Evolutionary conservation across 228 moss, liverwort and hornwort species (phyloP), one percentile per base, ranked within the genome.

Genomic region (Sphagnum magellanicum): DNA sequence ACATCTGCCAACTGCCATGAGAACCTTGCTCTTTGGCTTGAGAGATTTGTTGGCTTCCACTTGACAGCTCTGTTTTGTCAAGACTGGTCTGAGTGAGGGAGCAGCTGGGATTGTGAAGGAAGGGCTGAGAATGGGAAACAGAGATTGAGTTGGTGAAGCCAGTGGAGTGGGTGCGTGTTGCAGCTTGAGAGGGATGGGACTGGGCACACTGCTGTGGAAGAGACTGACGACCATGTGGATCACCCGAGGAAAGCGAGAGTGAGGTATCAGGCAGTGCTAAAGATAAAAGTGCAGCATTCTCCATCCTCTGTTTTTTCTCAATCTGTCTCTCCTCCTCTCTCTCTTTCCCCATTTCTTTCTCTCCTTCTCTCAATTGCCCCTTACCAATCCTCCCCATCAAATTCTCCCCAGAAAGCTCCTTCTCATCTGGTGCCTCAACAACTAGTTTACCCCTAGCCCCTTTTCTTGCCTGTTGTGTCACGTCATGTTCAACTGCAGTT

Each of bases 71-170:
- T 63, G 90, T 91, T 70, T 88, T 93, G 6, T 97, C 97, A 69
- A 93, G 74, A 14, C 91, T 93, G 61, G 85, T 98, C 73, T 90
- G 93, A 10, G 93, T 93, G 51, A 93, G 76, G 7, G 97, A 98
- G 72, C 97, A 98, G 75, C 97, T 98, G n/a, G 96, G 83, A 67
- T 93, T 91, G 78, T 96, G 97, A 50, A 91, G 91, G 47, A 93
- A 91, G 50, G 91, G 91, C 66, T 85, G 97, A 10, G 93, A 93
- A 58, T 93, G 88, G 53, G 97, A 97, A 11, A 97, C 82, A 6
- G 97, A 97, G 16, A 97, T 83, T 49, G 93, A 91, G 52, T 97
- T 93, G 5, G 91, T 91, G 68, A 83, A 93, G 4, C 87, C 91
- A 71, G 88, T 90, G 16, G 97, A 97, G 64, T 83, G 89, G 50